phyloP scores from a whole-genome alignment of 108 stramenopile species.

The Nitzschia sp. region DNA sequence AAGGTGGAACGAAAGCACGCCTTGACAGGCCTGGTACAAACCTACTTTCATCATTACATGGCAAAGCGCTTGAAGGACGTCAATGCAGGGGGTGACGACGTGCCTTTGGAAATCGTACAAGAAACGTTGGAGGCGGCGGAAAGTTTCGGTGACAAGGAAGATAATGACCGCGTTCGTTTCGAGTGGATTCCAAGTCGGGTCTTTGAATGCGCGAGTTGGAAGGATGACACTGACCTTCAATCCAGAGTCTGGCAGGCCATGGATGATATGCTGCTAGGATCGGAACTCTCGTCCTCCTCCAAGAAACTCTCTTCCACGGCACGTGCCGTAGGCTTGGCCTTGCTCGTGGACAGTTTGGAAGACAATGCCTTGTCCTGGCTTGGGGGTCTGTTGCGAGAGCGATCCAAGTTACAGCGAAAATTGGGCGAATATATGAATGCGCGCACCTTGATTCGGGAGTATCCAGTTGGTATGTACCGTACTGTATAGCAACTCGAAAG shows the following conservation, averaged over 20 bases:
- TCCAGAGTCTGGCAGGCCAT: conserved; percentile 61
- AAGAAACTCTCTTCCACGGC: conserved; percentile 56
- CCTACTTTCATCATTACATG: conserved; percentile 68
- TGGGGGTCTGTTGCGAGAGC: conserved; percentile 43
- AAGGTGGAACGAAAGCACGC: conserved; percentile 73
- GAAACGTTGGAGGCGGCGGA: conserved; percentile 23
- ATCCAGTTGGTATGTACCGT: conserved; percentile 41
- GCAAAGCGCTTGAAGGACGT: conserved; percentile 47
- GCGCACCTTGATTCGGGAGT: conserved; percentile 40
- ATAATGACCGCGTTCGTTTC: conserved; percentile 19
- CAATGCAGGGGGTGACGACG: conserved; percentile 69
- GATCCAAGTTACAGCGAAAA: conserved; percentile 58
- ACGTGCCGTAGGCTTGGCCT: conserved; percentile 75
- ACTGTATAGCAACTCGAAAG: neutral
- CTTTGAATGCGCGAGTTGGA: conserved; percentile 61
- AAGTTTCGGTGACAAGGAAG: conserved; percentile 18
- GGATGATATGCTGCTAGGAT: conserved; percentile 41
- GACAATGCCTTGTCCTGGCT: conserved; percentile 57
- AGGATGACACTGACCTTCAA: conserved; percentile 75
- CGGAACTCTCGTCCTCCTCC: conserved; percentile 13
- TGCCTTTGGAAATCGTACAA: conserved; percentile 55
- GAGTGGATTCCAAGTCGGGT: conserved; percentile 76
- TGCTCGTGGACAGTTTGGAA: conserved; percentile 62
- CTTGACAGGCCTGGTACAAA: conserved; percentile 73
- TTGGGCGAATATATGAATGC: conserved; percentile 66